A percentile compares a stretch with the other conserved stretches of the same genome.
Conservation (phyloP, 495 filamentous ascomycete genomes). For the Entonaema liquescens region DNA sequence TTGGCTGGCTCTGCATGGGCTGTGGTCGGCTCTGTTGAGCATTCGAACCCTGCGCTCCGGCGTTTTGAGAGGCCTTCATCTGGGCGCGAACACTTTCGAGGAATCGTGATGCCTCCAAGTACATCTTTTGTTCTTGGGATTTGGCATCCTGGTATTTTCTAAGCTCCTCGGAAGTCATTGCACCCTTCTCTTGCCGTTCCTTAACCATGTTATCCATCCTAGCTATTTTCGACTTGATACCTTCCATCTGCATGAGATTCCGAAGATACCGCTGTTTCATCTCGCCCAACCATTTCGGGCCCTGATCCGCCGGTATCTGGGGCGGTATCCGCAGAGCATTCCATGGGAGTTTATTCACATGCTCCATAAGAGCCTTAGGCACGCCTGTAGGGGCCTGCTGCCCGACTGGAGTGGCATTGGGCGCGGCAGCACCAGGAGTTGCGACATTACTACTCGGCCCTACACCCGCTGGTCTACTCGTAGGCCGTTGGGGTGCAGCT, state of each 20-base stretch:
- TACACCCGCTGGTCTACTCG: slow-evolving; percentile 36
- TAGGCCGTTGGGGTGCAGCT: slow-evolving; percentile 24
- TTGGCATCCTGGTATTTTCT: slow-evolving; percentile 48
- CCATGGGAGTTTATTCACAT: slow-evolving; percentile 51
- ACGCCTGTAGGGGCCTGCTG: slow-evolving; percentile 16
- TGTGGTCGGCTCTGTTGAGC: slow-evolving; percentile 39
- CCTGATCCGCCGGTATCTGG: slow-evolving; percentile 34
- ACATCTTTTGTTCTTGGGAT: slow-evolving; percentile 42
- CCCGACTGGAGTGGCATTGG: slow-evolving; percentile 13
- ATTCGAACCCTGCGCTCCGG: slow-evolving; percentile 35
- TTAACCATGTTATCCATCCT: slow-evolving; percentile 47
- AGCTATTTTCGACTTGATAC: slow-evolving; percentile 25
- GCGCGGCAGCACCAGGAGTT: slow-evolving; percentile 19
- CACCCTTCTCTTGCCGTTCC: slow-evolving; percentile 46
- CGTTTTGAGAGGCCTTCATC: slow-evolving; percentile 32
- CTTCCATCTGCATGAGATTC: slow-evolving; percentile 50
- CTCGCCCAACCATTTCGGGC: slow-evolving; percentile 45
- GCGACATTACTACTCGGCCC: slow-evolving; percentile 21
- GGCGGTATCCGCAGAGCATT: slow-evolving; percentile 29
- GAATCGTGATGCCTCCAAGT: slow-evolving; percentile 46
- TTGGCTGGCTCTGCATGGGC: slow-evolving; percentile 36
- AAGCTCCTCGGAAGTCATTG: slow-evolving; percentile 46
- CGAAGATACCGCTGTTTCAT: slow-evolving; percentile 46
- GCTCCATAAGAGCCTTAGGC: slow-evolving; percentile 47
- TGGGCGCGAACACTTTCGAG: slow-evolving; percentile 48